Evolutionary conservation across 306 rosid species (phyloP), one percentile per base, ranked within the genome.

Genomic region (Quercus agrifolia): DNA sequence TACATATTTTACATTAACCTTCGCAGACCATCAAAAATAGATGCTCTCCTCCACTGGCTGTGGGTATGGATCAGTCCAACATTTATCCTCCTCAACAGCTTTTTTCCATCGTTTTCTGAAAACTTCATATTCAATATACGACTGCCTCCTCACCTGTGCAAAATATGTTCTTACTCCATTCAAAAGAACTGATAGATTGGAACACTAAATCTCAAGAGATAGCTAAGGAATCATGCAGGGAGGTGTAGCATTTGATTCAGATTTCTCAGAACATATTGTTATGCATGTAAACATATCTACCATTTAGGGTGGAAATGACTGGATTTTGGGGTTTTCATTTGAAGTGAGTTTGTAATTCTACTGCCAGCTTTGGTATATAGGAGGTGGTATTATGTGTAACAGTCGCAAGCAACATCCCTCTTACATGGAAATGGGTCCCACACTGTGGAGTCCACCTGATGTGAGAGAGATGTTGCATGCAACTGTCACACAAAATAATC

Each of bases 141-240:
- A 89, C 59, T 86, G 88, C 64, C 78, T 85, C 82, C 92, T 89
- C 82, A 89, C 92, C 92, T 89, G 46, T 75, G 75, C 31, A 13
- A 30, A 56, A 19, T 15, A 70, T 25, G 35, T 58, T 46, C 1
- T 14, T 38, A 57, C 61, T 25, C 68, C 21, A 12, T 25, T 31
- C 52, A 35, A 41, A 25, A 1, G n/a, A 31, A 67, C 25, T 19
- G 12, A 18, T 19, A 19, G 19, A 35, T 35, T 33, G 15, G 27
- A 64, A 64, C 33, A 35, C 46, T 28, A 64, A 64, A 30, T 28
- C 46, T 30, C 14, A 3, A 7, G 41, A 23, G 30, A 59, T 14
- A 10, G 23, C 31, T 7, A 59, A 23, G 66, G 66, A 59, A 59
- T 59, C 27, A 59, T 59, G 30, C 25, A 11, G 30, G 54, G 5